Conservation (phyloP, 441 rosid species). For the Corymbia calophylla region DNA sequence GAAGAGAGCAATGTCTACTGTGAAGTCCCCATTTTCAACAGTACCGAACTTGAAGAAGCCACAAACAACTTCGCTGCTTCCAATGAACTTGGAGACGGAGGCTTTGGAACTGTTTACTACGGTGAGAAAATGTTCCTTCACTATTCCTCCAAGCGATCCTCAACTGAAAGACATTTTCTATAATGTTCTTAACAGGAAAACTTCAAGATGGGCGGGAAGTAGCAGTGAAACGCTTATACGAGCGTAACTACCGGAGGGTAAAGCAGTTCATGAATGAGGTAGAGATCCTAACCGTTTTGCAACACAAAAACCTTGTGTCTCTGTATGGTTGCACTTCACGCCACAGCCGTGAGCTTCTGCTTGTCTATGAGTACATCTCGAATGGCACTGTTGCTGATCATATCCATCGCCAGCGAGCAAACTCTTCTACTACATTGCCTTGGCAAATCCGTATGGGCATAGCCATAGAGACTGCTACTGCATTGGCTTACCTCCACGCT, state of each 20-base stretch:
- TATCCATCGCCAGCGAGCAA: conserved; percentile 35
- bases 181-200: conserved; percentile 26
- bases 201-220: conserved; percentile 69
- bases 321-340: conserved; percentile 78
- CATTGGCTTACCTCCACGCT: conserved; percentile 67
- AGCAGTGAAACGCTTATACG: conserved; percentile 63
- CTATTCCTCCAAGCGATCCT: neutral
- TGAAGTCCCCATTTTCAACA: neutral
- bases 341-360: conserved; percentile 59
- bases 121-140: neutral
- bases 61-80: neutral
- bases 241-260: conserved; percentile 39
- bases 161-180: neutral
- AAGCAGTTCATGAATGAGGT: conserved; percentile 73
- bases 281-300: conserved; percentile 57
- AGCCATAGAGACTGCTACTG: conserved; percentile 64
- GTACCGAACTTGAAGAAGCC: neutral
- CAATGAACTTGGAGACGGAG: neutral
- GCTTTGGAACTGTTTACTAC: neutral
- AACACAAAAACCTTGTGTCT: conserved; percentile 59
- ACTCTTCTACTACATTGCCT: conserved; percentile 11
- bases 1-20: neutral
- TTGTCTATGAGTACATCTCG: conserved; percentile 61
- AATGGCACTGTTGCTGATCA: conserved; percentile 79
- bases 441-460: conserved; percentile 37